These are phyloP conservation scores for Ajuga chamaepitys DNA, from an alignment of 257 asterid species.

Conservation along the genomic window DNA sequence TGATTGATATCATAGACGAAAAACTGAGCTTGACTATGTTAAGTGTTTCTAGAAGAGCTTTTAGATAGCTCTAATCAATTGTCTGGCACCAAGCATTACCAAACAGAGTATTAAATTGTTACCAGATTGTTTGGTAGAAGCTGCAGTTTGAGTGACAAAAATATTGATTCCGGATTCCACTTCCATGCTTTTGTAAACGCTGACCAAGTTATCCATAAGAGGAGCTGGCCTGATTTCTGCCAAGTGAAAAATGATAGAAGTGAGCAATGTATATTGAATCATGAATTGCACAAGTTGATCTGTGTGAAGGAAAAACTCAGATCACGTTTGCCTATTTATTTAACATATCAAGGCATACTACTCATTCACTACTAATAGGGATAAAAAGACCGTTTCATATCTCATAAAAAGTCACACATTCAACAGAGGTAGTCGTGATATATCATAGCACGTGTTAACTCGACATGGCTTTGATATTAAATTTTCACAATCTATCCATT, in stretches of 20 bases:
- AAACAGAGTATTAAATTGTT: slow-evolving; percentile 7
- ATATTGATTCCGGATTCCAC: slow-evolving; percentile 60
- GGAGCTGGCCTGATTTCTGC: slow-evolving; percentile 90
- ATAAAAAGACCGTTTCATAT: not conserved
- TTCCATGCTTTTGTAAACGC: slow-evolving; percentile 90
- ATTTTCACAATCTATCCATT: not conserved
- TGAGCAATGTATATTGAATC: not conserved
- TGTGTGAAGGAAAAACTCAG: not conserved
- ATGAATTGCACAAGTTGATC: not conserved
- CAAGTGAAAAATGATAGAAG: not conserved
- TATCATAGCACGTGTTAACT: not conserved
- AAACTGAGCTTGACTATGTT: not conserved
- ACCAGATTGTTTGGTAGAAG: slow-evolving; percentile 46
- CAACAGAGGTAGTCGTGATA: not conserved
- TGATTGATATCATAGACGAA: too few relatives aligned
- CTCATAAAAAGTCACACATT: not conserved
- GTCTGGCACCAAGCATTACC: not conserved
- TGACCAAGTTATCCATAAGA: slow-evolving; percentile 90
- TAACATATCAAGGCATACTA: not conserved
- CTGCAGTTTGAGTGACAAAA: slow-evolving; percentile 48
- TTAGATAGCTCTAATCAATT: not conserved
- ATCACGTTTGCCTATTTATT: not conserved
- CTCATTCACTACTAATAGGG: not conserved
- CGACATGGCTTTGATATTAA: not conserved
- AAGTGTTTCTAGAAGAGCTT: not conserved